Evolutionary conservation across 225 moss, liverwort and hornwort species (phyloP), one percentile per base, ranked within the genome.

Genomic region (Neckera pumila): DNA sequence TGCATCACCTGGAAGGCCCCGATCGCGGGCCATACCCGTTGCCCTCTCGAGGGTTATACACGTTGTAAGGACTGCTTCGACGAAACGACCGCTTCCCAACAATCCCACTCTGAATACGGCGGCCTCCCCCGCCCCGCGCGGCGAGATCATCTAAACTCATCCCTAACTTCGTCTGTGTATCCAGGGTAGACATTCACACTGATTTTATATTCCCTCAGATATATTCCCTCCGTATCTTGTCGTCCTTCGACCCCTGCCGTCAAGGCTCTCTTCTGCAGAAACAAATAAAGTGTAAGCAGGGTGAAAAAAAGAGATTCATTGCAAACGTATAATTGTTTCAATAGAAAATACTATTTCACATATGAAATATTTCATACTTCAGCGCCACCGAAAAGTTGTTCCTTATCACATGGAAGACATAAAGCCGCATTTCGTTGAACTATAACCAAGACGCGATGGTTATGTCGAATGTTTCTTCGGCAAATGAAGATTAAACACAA

Each of bases 131-230:
- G 85, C 95, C 96, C 76, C 98, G 93, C 59, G 98, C 95, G 67
- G 98, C 91, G 67, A 98, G 92, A 89, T 98, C 98, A 94, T 98
- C 98, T 88, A 98, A 92, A 95, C 97, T 98, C 98, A 98, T 98
- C 76, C 97, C 97, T 90, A 98, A 94, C 91, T 98, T 97, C 83
- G 97, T 96, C 90, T 98, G 98, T 20, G 97, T 98, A 94, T 98
- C 97, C 88, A 98, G 92, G 87, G 93, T 95, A 93, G 98, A 98
- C 98, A 98, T 98, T 88, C 90, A 94, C 69, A 84, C 88, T 80
- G 81, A 84, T 77, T 86, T 82, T 58, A 42, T 36, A 49, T 75
- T 73, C 70, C 83, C 86, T 84, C 88, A 85, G 76, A 56, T 45
- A 33, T 10, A 53, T 27, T 83, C 72, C 80, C 83, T 82, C 73